These are phyloP conservation scores for Colletotrichum sp. DNA, from an alignment of 2,329 filamentous ascomycete genomes.

Conservation along the genomic window DNA sequence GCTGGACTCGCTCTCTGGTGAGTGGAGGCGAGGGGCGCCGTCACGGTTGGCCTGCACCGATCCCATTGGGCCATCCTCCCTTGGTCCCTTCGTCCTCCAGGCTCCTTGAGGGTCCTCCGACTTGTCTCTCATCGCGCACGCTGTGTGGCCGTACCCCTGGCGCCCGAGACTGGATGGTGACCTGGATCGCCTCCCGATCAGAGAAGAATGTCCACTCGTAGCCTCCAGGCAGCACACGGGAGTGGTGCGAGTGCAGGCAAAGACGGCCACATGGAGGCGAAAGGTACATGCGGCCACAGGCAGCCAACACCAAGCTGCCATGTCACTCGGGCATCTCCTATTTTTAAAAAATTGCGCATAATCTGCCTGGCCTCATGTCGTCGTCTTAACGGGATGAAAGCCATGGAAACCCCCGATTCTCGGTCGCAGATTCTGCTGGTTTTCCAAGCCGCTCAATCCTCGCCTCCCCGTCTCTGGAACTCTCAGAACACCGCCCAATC, in stretches of 20 bases:
- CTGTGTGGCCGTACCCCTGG: background rate
- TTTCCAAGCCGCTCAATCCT: background rate
- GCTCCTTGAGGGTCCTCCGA: background rate
- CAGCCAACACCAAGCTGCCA: background rate
- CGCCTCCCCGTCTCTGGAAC: background rate
- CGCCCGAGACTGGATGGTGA: background rate
- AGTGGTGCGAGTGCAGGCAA: background rate
- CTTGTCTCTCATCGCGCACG: background rate
- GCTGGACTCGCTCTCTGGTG: background rate
- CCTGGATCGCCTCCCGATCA: background rate
- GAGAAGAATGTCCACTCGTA: background rate
- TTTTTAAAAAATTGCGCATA: constrained; percentile 5
- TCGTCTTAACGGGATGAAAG: constrained; percentile 12
- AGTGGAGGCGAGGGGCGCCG: background rate
- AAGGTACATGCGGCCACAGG: background rate
- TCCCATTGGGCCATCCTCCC: background rate
- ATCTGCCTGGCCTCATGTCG: background rate
- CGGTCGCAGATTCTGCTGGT: background rate
- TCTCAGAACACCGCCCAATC: background rate
- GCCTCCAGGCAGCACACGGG: background rate
- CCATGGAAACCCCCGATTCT: constrained; percentile 7
- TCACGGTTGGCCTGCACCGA: background rate
- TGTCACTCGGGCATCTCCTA: background rate
- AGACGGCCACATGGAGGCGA: background rate
- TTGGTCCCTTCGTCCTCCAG: background rate